Evolutionary conservation across 148 eudicot genomes (phyloP), one percentile per base, ranked within the genome.

Genomic region (Chenopodium suecicum): DNA sequence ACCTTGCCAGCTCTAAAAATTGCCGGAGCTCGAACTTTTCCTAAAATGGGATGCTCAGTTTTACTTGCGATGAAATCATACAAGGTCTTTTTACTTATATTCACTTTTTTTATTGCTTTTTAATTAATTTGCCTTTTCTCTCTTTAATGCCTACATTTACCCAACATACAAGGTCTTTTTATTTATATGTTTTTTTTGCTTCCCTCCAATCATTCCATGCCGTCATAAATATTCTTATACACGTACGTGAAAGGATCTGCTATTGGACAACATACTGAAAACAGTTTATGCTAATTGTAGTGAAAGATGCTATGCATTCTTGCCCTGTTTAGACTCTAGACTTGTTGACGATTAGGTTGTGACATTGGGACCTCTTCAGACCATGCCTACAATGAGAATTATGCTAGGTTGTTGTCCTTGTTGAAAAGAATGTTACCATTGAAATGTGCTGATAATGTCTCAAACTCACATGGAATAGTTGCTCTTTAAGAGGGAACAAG

Each of bases 1-100:
- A 83, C 82, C 46, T 82, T 80, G 52, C 78, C 83, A 37, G 78
- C 83, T 82, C 46, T 90, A 66, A 93, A 78, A 86, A 70, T 88
- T n/a, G 91, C 90, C 23, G 95, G 86, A 77, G 91, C 84, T 47
- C 85, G 83, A 69, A 86, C 87, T 77, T 89, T 93, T 75, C 83
- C 89, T 13, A 95, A 88, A 82, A 10, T 93, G 54, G 86, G 90
- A 71, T 77, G 85, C 85, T 88, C 91, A 65, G 63, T 81, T 78
- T 73, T 88, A 82, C 85, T 87, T 69, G 90, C 91, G 41, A 81
- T 78, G 29, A 92, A 84, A 85, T 87, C 94, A 81, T 89, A 91
- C 84, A 84, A 95, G 98, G 98, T 93, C 78, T 41, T 65, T 65
- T 46, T 29, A 20, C 80, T 70, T 82, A 29, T 82, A 82, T 25